A percentile compares a stretch with the other conserved stretches of the same genome.
Conservation (phyloP, 2,329 filamentous ascomycete species). For the Aaosphaeria arxii region DNA sequence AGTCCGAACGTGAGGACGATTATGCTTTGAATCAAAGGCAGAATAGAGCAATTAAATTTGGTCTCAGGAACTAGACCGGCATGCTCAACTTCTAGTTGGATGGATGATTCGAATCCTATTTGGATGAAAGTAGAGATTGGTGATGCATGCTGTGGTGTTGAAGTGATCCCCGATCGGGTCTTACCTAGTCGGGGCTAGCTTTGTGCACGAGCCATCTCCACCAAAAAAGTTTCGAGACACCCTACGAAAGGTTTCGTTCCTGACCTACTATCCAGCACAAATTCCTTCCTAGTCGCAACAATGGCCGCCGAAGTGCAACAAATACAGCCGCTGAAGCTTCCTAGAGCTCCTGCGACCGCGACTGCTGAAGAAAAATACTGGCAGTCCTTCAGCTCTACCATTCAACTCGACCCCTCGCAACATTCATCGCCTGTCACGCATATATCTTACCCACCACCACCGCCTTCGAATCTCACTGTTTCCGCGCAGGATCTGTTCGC, state of each 20-base stretch:
- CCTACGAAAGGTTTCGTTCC: neutral
- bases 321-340: slow-evolving; percentile 76
- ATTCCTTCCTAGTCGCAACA: slow-evolving; percentile 6
- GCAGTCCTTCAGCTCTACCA: slow-evolving; percentile 89
- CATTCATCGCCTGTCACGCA: slow-evolving; percentile 87
- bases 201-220: neutral
- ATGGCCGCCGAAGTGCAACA: slow-evolving; percentile 89
- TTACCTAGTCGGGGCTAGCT: neutral
- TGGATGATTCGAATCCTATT: too few relatives aligned
- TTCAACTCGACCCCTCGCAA: slow-evolving; percentile 79
- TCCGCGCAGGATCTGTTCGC: slow-evolving; percentile 69
- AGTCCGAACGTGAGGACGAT: too few relatives aligned
- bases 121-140: too few relatives aligned
- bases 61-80: too few relatives aligned
- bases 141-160: too few relatives aligned
- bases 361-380: slow-evolving; percentile 96
- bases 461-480: slow-evolving; percentile 34
- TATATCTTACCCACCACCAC: slow-evolving; percentile 67
- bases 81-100: too few relatives aligned
- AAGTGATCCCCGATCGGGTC: too few relatives aligned
- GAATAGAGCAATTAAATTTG: too few relatives aligned
- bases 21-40: too few relatives aligned
- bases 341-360: slow-evolving; percentile 75
- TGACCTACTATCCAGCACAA: neutral
- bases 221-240: slow-evolving; percentile 7